Conservation (phyloP, 2,329 filamentous ascomycete genomes). For the Alternaria consortialis region DNA sequence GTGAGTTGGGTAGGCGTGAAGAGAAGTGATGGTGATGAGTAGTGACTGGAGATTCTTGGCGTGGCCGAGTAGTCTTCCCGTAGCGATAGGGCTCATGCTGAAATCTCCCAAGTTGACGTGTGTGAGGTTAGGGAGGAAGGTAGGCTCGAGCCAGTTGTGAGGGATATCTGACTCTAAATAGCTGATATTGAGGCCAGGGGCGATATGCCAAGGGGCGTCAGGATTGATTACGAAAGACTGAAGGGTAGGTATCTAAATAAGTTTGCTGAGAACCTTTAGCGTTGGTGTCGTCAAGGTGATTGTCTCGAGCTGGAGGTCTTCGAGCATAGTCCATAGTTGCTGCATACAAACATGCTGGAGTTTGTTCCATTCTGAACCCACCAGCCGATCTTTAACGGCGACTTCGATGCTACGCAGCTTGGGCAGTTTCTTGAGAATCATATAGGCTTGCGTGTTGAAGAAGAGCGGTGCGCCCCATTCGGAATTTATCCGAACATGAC, state of each 20-base stretch:
- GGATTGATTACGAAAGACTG: background rate
- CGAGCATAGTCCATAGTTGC: background rate
- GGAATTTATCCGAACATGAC: background rate
- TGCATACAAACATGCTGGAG: background rate
- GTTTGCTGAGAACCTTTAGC: background rate
- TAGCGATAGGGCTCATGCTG: background rate
- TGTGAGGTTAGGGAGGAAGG: background rate
- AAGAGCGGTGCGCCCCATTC: background rate
- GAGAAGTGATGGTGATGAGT: background rate
- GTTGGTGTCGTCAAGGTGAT: background rate
- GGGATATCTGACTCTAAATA: background rate
- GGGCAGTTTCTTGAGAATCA: background rate
- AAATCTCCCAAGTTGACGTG: background rate
- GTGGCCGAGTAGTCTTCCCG: background rate
- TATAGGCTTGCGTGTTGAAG: background rate
- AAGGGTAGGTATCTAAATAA: background rate
- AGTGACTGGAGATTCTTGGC: background rate
- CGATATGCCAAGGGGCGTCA: background rate
- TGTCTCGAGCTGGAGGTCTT: background rate
- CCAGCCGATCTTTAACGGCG: background rate
- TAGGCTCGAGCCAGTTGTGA: background rate
- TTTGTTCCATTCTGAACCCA: background rate
- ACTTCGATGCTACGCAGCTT: background rate
- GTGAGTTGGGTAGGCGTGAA: background rate
- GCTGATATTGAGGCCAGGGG: background rate